A percentile compares a stretch with the other conserved stretches of the same genome.
Evolutionary conservation across 1,139 yeast species (phyloP).

Genomic region (Taiozyma sp.): DNA sequence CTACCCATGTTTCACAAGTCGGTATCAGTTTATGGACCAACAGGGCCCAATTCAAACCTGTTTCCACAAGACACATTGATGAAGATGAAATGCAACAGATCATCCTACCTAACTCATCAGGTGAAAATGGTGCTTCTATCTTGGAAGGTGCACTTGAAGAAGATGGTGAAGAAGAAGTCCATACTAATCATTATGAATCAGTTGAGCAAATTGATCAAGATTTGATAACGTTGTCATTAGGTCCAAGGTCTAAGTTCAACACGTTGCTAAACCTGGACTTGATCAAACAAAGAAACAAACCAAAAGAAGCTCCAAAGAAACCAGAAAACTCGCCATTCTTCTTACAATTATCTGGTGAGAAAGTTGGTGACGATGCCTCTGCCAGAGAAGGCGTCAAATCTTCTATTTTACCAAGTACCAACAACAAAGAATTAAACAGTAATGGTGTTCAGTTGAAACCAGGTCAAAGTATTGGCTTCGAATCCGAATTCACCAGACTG

Average conservation of each 20-base stretch:
- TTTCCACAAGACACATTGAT: conserved; percentile 70
- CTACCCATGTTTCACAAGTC: conserved; percentile 85
- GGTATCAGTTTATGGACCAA: conserved; percentile 95
- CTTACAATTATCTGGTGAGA: conserved; percentile 56
- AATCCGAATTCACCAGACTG: conserved; percentile 66
- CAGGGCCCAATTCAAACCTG: conserved; percentile 68
- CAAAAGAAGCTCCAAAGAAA: conserved; percentile 82
- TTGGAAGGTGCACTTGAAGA: conserved; percentile 73
- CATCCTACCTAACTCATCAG: conserved; percentile 71
- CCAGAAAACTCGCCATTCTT: conserved; percentile 84
- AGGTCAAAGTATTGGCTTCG: conserved; percentile 40
- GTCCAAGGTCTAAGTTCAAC: conserved; percentile 73
- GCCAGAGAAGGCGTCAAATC: conserved; percentile 46
- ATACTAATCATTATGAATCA: conserved; percentile 40
- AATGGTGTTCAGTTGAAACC: conserved; percentile 24
- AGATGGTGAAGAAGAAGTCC: conserved; percentile 24
- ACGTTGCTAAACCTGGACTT: conserved; percentile 78
- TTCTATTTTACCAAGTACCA: conserved; percentile 12
- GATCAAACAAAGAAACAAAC: conserved; percentile 82
- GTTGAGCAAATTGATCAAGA: conserved; percentile 59
- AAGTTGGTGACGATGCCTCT: conserved; percentile 65
- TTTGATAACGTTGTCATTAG: conserved; percentile 67
- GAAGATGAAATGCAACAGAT: conserved; percentile 64
- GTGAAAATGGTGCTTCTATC: conserved; percentile 71
- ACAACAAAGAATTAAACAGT: conserved; percentile 17